Conservation (phyloP, 1,284 basidiomycete genomes). For the Volvariella surrecta region DNA sequence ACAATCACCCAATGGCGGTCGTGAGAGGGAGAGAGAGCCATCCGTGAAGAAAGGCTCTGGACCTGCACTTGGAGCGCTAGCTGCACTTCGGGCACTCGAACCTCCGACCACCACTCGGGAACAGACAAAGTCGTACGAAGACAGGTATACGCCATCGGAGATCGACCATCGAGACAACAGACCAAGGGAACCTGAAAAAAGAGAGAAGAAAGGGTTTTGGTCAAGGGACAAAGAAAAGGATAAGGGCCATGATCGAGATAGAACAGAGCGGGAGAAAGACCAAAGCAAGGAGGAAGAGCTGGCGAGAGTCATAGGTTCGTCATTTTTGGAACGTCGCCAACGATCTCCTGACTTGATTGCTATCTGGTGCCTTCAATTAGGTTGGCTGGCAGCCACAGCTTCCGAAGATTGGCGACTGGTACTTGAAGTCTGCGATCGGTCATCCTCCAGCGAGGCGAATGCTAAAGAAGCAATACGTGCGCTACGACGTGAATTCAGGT, state of each 20-base stretch:
- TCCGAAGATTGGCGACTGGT: conserved; percentile 75
- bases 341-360: conserved; percentile 3
- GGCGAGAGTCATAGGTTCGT: conserved; percentile 60
- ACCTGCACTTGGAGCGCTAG: conserved; percentile 31
- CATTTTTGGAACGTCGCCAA: background rate
- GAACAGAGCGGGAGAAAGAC: conserved; percentile 17
- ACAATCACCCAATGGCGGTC: conserved; percentile 15
- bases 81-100: conserved; percentile 51
- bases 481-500: conserved; percentile 72
- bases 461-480: conserved; percentile 73
- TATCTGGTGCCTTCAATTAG: conserved; percentile 24
- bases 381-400: conserved; percentile 64
- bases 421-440: conserved; percentile 69
- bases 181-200: conserved; percentile 29
- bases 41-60: conserved; percentile 15
- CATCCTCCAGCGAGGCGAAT: conserved; percentile 52
- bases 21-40: conserved; percentile 13
- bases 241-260: conserved; percentile 14
- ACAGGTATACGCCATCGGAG: conserved; percentile 23
- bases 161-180: conserved; percentile 18
- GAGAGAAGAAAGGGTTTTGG: conserved; percentile 46
- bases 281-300: conserved; percentile 43
- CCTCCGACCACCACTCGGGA: conserved; percentile 25
- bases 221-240: conserved; percentile 21
- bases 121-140: conserved; percentile 21